Percentiles rank a stretch among this genome's conserved stretches.
Conservation (phyloP, 179 eudicot genomes). For the Silene coronaria region DNA sequence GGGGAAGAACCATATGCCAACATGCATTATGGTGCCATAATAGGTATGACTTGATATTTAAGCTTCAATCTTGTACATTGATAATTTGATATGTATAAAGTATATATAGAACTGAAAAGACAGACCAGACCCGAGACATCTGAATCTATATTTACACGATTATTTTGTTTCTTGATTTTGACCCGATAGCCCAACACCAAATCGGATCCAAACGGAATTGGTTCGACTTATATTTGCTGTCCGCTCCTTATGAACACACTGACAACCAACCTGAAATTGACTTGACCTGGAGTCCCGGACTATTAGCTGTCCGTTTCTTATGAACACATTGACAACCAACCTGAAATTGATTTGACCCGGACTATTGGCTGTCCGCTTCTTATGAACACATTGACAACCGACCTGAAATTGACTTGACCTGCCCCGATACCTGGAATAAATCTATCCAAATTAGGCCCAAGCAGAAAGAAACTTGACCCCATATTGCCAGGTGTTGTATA, state of each 20-base stretch:
- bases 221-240: background rate
- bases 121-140: background rate
- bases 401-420: no score
- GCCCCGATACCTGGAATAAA: background rate
- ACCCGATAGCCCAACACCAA: background rate
- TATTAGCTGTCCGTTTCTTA: background rate
- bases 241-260: background rate
- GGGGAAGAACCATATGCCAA: constrained; percentile 49
- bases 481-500: background rate
- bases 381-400: background rate
- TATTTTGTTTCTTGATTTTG: background rate
- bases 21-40: constrained; percentile 52
- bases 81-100: background rate
- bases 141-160: background rate
- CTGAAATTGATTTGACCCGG: no score
- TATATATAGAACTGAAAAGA: background rate
- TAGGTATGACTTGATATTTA: constrained; percentile 25
- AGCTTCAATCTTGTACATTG: constrained; percentile 1
- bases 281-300: no score
- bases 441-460: background rate
- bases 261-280: no score
- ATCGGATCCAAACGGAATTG: background rate
- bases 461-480: background rate
- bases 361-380: no score
- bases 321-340: no score